These are phyloP conservation scores for Diplodia mutila DNA, from an alignment of 2,329 filamentous ascomycete genomes.

Conservation along the genomic window DNA sequence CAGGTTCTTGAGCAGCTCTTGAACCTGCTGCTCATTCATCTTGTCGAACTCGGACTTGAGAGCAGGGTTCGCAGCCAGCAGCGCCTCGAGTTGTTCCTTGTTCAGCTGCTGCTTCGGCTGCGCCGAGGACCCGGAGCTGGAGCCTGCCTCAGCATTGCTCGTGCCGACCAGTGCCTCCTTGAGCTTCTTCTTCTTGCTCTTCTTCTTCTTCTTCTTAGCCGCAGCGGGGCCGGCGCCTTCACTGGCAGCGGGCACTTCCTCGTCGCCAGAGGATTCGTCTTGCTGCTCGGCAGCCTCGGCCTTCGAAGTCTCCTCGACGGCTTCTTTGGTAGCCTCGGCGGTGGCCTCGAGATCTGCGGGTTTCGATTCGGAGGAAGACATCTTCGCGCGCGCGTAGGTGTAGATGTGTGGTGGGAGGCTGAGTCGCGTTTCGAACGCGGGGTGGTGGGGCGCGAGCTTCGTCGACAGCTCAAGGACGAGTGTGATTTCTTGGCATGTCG, in stretches of 20 bases:
- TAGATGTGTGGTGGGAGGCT: not conserved
- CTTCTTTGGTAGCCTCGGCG: constrained; percentile 48
- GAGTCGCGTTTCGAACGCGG: constrained; percentile 12
- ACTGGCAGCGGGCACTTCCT: constrained; percentile 40
- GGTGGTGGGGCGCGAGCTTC: constrained; percentile 25
- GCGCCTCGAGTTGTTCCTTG: constrained; percentile 43
- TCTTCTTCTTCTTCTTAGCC: constrained; percentile 64
- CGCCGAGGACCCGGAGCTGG: constrained; percentile 9
- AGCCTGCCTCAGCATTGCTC: constrained; percentile 33
- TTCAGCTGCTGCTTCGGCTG: constrained; percentile 34
- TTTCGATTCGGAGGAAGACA: constrained; percentile 58
- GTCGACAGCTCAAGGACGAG: not conserved
- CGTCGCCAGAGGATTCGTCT: constrained; percentile 38
- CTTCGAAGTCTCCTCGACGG: constrained; percentile 27
- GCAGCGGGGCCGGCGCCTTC: constrained; percentile 22
- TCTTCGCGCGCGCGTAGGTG: constrained; percentile 7
- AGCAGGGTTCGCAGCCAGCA: constrained; percentile 44
- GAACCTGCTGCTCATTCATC: constrained; percentile 36
- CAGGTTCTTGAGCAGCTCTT: constrained; percentile 62
- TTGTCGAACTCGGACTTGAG: constrained; percentile 43
- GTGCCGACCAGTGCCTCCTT: constrained; percentile 48
- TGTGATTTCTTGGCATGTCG: constrained; percentile 9
- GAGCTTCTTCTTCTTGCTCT: constrained; percentile 66
- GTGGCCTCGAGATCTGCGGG: constrained; percentile 58
- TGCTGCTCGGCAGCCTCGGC: constrained; percentile 41